Evolutionary conservation across 23 red algal species (phyloP), one percentile per base, ranked within the genome.

Genomic region (Gracilaria domingensis): DNA sequence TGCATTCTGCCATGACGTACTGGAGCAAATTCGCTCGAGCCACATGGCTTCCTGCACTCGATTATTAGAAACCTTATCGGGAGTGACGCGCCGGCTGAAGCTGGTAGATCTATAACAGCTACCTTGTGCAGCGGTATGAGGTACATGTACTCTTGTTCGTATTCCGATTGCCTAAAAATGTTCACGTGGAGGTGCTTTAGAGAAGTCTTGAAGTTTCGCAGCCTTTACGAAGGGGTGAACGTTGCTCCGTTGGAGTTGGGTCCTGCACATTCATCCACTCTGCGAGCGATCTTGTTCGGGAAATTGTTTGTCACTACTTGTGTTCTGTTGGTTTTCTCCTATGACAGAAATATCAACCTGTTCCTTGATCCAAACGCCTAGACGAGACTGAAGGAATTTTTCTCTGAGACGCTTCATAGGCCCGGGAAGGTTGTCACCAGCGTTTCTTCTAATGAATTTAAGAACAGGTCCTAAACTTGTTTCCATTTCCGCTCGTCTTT

Each of bases 381-480:
- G 50, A 36, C 64, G 64, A n/a, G 75, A 83, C 8, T 55, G 14
- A 38, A 34, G 50, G 57, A 92, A 92, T 64, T 39, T 51, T 28
- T 92, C 89, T 76, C 73, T 61, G 20, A 84, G 36, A 32, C 21
- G 53, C 13, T 34, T 59, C 79, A 92, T 84, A 58, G 89, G 89
- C 30, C 62, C 89, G 18, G 92, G 92, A 66, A 94, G 69, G 34
- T 65, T 75, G 1, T 87, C 82, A 16, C 82, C 92, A 12, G 92
- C 92, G 40, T 75, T 81, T 56, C 49, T 51, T 1, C 92, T 44
- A 8, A 94, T 73, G 50, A 45, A 80, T 14, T 69, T 65, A 53
- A 94, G 50, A 2, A 74, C 69, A 12, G 92, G 92, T 77, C 48
- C 50, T 8, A 94, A 75, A 6, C 75, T 44, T 12, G 25, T 81